Conservation (phyloP, 805 yeast genomes). For the Candida hungchunana region DNA sequence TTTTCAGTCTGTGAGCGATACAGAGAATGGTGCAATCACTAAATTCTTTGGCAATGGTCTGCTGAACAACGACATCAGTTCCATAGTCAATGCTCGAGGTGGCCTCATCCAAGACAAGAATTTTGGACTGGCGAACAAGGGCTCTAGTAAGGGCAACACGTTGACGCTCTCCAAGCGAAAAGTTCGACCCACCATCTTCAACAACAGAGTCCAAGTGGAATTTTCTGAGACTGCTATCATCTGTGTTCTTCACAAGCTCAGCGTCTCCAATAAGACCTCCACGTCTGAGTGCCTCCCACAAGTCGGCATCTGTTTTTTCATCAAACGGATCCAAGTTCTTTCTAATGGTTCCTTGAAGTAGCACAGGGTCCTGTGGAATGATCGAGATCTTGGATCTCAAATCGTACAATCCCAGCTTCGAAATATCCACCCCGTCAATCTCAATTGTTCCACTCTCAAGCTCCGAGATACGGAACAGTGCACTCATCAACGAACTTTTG, state of each 20-base stretch:
- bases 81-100: slow-evolving; percentile 73
- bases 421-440: slow-evolving; percentile 65
- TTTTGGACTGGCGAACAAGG: slow-evolving; percentile 54
- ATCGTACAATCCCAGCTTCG: slow-evolving; percentile 56
- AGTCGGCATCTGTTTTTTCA: slow-evolving; percentile 48
- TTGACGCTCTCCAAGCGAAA: slow-evolving; percentile 70
- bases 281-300: slow-evolving; percentile 60
- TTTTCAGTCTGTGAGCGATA: slow-evolving; percentile 80
- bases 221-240: slow-evolving; percentile 29
- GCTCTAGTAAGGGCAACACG: slow-evolving; percentile 68
- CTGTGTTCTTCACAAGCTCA: slow-evolving; percentile 1
- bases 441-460: slow-evolving; percentile 50
- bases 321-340: slow-evolving; percentile 70
- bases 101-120: slow-evolving; percentile 70
- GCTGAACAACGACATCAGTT: slow-evolving; percentile 65
- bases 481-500: slow-evolving; percentile 57
- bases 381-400: slow-evolving; percentile 62
- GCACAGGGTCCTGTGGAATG: slow-evolving; percentile 80
- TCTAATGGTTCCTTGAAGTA: slow-evolving; percentile 68
- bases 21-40: slow-evolving; percentile 61
- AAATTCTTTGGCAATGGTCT: slow-evolving; percentile 55
- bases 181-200: slow-evolving; percentile 66
- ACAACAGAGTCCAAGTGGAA: slow-evolving; percentile 59
- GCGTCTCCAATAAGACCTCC: slow-evolving; percentile 49
- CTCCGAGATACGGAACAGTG: slow-evolving; percentile 57